A percentile compares a stretch with the other conserved stretches of the same genome.
Evolutionary conservation across 495 filamentous ascomycete species (phyloP).

Genomic region (Rhypophila decipiens): DNA sequence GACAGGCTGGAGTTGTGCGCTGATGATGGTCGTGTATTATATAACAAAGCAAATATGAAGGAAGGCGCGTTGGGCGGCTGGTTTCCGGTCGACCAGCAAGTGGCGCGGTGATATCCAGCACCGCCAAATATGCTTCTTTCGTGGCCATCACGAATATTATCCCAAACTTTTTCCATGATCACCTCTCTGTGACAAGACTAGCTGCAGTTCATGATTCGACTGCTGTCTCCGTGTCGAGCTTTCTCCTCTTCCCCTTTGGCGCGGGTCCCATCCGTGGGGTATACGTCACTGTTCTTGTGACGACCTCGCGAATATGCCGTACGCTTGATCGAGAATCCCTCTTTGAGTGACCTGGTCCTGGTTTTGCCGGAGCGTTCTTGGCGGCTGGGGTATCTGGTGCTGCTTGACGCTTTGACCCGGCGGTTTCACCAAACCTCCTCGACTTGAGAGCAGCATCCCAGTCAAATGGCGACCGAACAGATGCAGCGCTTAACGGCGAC

Average conservation of each 20-base stretch:
- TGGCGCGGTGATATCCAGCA: constrained; percentile 17
- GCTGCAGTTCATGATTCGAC: constrained; percentile 28
- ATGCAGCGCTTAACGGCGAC: constrained; percentile 48
- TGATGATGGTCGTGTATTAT: too few relatives aligned
- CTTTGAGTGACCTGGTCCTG: constrained; percentile 12
- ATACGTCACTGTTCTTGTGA: constrained; percentile 72
- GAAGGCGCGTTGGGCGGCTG: constrained; percentile 2
- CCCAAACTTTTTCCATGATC: background rate
- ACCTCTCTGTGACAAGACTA: background rate
- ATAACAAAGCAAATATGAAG: constrained; percentile 1
- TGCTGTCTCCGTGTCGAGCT: constrained; percentile 47
- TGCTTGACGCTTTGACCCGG: constrained; percentile 27
- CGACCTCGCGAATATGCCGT: constrained; percentile 59
- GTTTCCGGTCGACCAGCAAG: background rate
- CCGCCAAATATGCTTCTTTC: constrained; percentile 9
- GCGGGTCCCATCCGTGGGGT: constrained; percentile 62
- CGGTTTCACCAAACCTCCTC: constrained; percentile 38
- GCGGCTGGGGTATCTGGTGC: constrained; percentile 23
- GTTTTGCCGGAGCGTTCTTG: constrained; percentile 2
- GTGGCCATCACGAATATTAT: constrained; percentile 3
- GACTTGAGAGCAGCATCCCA: constrained; percentile 53
- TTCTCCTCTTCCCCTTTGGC: constrained; percentile 70
- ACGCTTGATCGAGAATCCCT: constrained; percentile 45
- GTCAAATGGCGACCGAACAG: constrained; percentile 52
- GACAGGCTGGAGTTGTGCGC: too few relatives aligned